Evolutionary conservation across 495 filamentous ascomycete species (phyloP), one percentile per base, ranked within the genome.

Genomic region (Penicillium coffeae): DNA sequence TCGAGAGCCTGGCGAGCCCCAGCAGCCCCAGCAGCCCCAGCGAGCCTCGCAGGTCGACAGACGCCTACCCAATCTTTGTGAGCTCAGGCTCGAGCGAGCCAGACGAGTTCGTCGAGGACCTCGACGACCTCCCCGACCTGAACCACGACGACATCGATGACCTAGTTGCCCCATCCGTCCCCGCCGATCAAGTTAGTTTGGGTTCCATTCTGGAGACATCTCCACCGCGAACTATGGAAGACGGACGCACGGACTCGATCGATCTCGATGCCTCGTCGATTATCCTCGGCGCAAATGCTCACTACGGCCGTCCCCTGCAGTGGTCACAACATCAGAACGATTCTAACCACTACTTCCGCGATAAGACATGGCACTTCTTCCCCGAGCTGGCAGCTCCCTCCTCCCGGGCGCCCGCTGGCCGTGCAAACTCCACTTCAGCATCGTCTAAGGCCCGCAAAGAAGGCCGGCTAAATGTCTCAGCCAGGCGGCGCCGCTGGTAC

Each of bases 291-390:
- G 34, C 42, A 45, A 34, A 27, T n/a, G 62, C 67, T 10, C 57
- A 52, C 3, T 65, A 64, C 39, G 61, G 56, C 0, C 59, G 55
- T 10, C 60, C 58, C 0, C 38, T 55, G 1, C 51, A 52, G 10
- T 68, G 63, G 64, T 42, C 39, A 10, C 52, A 54, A 15, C 60
- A 45, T 20, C 59, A 55, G 3, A 42, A 45, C 1, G 69, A 66
- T 1, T 36, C 32, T 20, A 75, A 65, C 35, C 72, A 74, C 43
- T 75, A 75, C 36, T 75, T 75, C 41, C 62, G 72, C 8, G 72
- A 75, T 34, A 75, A 75, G 56, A 74, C 71, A 47, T 75, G 70
- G 70, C 69, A 74, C 48, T 70, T 71, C 58, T 75, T 75, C 54
- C 72, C 72, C 5, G 72, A 75, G 48, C 37, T 75, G 19, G 72